Evolutionary conservation across 2,329 filamentous ascomycete species (phyloP).

Genomic region (Exophiala bonariae): DNA sequence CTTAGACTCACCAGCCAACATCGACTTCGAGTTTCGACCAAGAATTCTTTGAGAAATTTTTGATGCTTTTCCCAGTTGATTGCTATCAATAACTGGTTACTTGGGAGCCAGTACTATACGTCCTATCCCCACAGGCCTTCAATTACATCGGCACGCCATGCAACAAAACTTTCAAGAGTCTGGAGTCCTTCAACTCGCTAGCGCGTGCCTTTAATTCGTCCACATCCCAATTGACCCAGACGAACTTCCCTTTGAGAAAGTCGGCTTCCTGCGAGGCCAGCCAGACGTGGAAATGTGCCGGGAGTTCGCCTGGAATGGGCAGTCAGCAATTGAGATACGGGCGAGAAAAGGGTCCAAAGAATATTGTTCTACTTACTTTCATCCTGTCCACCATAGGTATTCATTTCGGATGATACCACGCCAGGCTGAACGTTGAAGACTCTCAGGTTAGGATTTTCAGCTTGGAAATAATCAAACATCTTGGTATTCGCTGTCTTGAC

Average conservation of each 20-base stretch:
- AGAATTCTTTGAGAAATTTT: too few species aligned
- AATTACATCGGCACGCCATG: constrained; percentile 16
- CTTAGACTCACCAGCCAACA: too few species aligned
- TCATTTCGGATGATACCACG: constrained; percentile 14
- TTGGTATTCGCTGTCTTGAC: constrained; percentile 44
- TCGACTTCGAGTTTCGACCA: too few species aligned
- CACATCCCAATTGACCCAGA: constrained; percentile 55
- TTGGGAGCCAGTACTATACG: too few species aligned
- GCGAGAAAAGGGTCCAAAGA: not conserved
- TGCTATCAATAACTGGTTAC: too few species aligned
- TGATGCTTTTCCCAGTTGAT: too few species aligned
- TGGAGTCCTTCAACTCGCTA: constrained; percentile 33
- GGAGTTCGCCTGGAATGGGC: constrained; percentile 29
- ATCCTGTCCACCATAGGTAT: constrained; percentile 6
- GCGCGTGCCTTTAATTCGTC: constrained; percentile 47
- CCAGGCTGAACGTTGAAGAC: constrained; percentile 50
- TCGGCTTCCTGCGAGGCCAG: constrained; percentile 45
- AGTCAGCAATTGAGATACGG: not conserved
- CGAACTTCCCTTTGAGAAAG: constrained; percentile 48
- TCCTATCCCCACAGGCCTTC: too few species aligned
- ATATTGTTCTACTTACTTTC: too few species aligned
- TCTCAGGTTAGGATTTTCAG: constrained; percentile 41
- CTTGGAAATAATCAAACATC: constrained; percentile 42
- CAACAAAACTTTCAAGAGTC: constrained; percentile 10
- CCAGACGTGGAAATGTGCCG: constrained; percentile 48